A percentile compares a stretch with the other conserved stretches of the same genome.
These are phyloP conservation scores for Cyberlindnera bimundalis DNA, from an alignment of 805 yeast species.

Conservation along the genomic window DNA sequence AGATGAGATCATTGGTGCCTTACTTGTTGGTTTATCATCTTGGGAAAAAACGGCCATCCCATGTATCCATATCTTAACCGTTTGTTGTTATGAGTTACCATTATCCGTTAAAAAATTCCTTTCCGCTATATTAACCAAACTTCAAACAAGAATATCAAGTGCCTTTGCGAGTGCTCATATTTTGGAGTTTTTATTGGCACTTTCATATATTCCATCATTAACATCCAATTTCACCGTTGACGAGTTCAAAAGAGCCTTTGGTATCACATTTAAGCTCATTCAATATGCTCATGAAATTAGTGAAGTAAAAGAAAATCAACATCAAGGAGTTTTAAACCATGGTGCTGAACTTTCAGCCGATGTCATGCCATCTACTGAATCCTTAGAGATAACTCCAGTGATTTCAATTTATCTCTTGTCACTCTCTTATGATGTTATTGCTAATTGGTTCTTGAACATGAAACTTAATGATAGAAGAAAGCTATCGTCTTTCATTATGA, in stretches of 20 bases:
- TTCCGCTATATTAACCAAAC: slow-evolving; percentile 62
- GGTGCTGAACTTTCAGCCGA: slow-evolving; percentile 51
- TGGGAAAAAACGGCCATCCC: slow-evolving; percentile 82
- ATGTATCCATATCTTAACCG: slow-evolving; percentile 67
- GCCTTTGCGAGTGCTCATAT: slow-evolving; percentile 68
- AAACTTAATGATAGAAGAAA: slow-evolving; percentile 53
- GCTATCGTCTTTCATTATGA: slow-evolving; percentile 59
- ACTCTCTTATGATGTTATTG: slow-evolving; percentile 64
- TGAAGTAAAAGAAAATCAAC: slow-evolving; percentile 27
- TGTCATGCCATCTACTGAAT: slow-evolving; percentile 49
- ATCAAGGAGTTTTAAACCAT: slow-evolving; percentile 27
- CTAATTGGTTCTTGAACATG: slow-evolving; percentile 70
- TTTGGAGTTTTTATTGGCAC: slow-evolving; percentile 66
- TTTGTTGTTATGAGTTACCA: slow-evolving; percentile 82
- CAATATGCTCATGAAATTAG: slow-evolving; percentile 59
- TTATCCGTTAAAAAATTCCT: slow-evolving; percentile 64
- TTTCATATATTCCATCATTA: slow-evolving; percentile 62
- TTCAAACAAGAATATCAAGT: slow-evolving; percentile 73
- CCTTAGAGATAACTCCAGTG: slow-evolving; percentile 43
- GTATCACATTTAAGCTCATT: slow-evolving; percentile 75
- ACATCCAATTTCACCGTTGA: slow-evolving; percentile 71
- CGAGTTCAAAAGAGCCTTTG: slow-evolving; percentile 77
- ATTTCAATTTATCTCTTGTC: slow-evolving; percentile 58
- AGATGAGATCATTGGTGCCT: slow-evolving; percentile 58
- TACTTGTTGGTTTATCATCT: slow-evolving; percentile 59